Conservation (phyloP, 176 grass and related monocot species). For the Bothriochloa decipiens region DNA sequence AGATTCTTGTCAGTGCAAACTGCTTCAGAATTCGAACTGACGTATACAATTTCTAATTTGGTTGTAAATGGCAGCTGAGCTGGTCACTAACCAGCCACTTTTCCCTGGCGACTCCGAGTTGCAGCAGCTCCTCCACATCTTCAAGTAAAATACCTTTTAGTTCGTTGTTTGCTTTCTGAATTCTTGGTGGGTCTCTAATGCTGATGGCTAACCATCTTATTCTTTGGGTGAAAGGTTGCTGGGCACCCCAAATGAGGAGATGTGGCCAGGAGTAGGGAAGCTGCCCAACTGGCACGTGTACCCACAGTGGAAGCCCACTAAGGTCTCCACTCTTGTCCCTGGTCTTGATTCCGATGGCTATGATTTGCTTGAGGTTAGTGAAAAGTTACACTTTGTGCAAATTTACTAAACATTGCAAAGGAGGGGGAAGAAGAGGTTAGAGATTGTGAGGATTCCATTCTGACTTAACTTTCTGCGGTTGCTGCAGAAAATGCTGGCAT, state of each 20-base stretch:
- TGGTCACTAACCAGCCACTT: constrained; percentile 74
- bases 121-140: constrained; percentile 96
- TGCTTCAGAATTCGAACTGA: not conserved
- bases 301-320: constrained; percentile 85
- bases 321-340: constrained; percentile 55
- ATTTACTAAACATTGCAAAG: not conserved
- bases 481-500: constrained; percentile 88
- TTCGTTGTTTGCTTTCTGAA: constrained; percentile 6
- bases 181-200: not conserved
- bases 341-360: constrained; percentile 65
- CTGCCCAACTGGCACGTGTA: constrained; percentile 89
- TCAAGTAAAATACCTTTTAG: constrained; percentile 58
- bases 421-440: not conserved
- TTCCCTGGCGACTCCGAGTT: constrained; percentile 92
- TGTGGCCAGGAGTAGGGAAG: constrained; percentile 91
- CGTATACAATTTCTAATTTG: not conserved
- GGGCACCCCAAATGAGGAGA: constrained; percentile 87
- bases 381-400: not conserved
- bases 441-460: not conserved
- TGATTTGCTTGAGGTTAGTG: constrained; percentile 80
- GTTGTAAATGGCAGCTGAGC: constrained; percentile 69
- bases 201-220: not conserved
- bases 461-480: not conserved
- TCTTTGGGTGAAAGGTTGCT: constrained; percentile 58
- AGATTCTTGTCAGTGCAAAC: not conserved